These are phyloP conservation scores for Trichothecium roseum DNA, from an alignment of 2,329 filamentous ascomycete genomes.

Conservation along the genomic window DNA sequence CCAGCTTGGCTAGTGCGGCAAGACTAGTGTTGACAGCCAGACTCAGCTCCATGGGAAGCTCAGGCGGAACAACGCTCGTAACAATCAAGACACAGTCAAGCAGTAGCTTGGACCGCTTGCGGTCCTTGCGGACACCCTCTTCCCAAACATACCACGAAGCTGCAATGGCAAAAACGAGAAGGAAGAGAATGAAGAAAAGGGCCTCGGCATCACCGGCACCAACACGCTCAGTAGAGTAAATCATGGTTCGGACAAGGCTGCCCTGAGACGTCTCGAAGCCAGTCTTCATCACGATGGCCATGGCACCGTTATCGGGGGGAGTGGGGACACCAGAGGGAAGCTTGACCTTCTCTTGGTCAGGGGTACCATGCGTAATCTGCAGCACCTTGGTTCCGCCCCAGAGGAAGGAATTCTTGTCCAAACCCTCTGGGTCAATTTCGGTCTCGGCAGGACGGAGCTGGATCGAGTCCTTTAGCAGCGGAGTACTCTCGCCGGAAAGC, in stretches of 20 bases:
- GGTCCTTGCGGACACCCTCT: constrained; percentile 86
- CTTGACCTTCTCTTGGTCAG: constrained; percentile 62
- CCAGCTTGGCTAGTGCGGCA: constrained; percentile 85
- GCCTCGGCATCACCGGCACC: constrained; percentile 98
- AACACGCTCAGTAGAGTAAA: constrained; percentile 96
- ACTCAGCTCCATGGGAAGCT: constrained; percentile 95
- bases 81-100: constrained; percentile 96
- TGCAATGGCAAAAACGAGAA: constrained; percentile 90
- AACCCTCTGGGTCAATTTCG: constrained; percentile 70
- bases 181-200: constrained; percentile 93
- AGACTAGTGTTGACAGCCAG: constrained; percentile 96
- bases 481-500: constrained; percentile 96
- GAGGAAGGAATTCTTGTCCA: constrained; percentile 95
- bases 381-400: constrained; percentile 97
- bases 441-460: constrained; percentile 80
- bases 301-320: constrained; percentile 87
- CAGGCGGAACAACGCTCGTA: constrained; percentile 95
- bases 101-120: constrained; percentile 93
- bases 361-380: constrained; percentile 81
- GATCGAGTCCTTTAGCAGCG: constrained; percentile 89
- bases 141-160: constrained; percentile 99
- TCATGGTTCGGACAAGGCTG: constrained; percentile 96
- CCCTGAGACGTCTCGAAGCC: constrained; percentile 98
- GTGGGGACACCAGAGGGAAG: constrained; percentile 65
- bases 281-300: constrained; percentile 93